A percentile compares a stretch with the other conserved stretches of the same genome.
These are phyloP conservation scores for Dittrichia graveolens DNA, from an alignment of 129 eudicot species.

Conservation along the genomic window DNA sequence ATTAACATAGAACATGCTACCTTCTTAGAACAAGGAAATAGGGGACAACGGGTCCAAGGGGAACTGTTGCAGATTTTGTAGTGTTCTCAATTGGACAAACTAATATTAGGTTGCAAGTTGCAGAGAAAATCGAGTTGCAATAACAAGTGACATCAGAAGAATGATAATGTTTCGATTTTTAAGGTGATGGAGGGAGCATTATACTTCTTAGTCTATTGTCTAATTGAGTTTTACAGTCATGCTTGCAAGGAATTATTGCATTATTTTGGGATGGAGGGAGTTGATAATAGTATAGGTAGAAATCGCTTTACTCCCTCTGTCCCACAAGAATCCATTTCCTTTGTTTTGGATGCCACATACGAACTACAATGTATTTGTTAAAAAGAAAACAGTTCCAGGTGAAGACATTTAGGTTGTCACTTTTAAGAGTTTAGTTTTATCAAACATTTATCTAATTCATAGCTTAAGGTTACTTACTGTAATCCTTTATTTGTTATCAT, in stretches of 20 bases:
- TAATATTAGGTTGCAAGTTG: neutral
- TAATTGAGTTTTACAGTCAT: neutral
- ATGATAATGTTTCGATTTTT: neutral
- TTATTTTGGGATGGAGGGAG: neutral
- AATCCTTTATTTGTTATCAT: neutral
- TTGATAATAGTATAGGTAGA: neutral
- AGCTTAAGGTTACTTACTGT: neutral
- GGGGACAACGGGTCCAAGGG: neutral
- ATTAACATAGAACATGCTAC: conserved; percentile 1
- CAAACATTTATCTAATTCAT: neutral
- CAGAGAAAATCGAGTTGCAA: neutral
- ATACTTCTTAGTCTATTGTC: neutral
- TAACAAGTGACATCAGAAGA: conserved; percentile 7
- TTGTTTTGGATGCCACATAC: neutral
- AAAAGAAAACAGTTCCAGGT: neutral
- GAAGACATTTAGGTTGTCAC: neutral
- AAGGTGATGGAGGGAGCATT: neutral
- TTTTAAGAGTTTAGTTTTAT: too few relatives aligned
- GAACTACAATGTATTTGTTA: neutral
- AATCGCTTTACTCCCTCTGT: too few relatives aligned
- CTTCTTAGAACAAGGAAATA: neutral
- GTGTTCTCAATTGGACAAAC: neutral
- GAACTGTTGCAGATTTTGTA: neutral
- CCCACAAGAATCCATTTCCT: neutral
- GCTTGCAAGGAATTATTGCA: neutral